Evolutionary conservation across 768 basidiomycete genomes (phyloP).

Genomic region (Macrolepiota dolichaula): DNA sequence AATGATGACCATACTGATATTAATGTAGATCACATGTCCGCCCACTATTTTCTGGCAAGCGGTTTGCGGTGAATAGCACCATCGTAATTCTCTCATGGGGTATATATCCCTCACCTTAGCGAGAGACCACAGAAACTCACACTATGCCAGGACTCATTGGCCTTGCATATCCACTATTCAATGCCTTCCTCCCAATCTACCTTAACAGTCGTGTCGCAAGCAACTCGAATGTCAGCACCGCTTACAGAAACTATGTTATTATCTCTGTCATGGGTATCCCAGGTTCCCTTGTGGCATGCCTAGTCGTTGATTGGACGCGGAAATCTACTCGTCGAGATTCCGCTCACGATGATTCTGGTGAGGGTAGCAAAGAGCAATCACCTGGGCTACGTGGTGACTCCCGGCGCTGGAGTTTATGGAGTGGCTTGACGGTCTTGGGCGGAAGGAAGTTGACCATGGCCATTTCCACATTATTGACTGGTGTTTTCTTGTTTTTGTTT

Average conservation of each 20-base stretch:
- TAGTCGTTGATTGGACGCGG: slow-evolving; percentile 42
- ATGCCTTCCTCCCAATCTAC: slow-evolving; percentile 47
- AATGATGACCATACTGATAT: neutral
- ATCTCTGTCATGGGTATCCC: slow-evolving; percentile 45
- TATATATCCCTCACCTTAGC: slow-evolving; percentile 18
- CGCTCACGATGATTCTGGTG: neutral
- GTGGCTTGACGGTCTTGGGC: slow-evolving; percentile 29
- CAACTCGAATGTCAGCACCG: slow-evolving; percentile 20
- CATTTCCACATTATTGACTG: slow-evolving; percentile 39
- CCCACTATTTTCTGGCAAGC: slow-evolving; percentile 44
- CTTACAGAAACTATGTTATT: slow-evolving; percentile 49
- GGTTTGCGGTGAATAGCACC: slow-evolving; percentile 41
- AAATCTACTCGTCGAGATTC: slow-evolving; percentile 16
- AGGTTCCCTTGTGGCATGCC: slow-evolving; percentile 43
- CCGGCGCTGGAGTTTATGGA: neutral
- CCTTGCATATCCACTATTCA: slow-evolving; percentile 53
- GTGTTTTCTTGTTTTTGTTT: slow-evolving; percentile 48
- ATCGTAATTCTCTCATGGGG: slow-evolving; percentile 52
- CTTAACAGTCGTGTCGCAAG: slow-evolving; percentile 31
- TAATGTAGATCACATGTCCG: slow-evolving; percentile 41
- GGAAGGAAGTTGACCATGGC: slow-evolving; percentile 48
- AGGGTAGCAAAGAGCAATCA: neutral
- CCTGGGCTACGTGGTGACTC: neutral
- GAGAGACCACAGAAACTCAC: neutral
- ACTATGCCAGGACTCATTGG: slow-evolving; percentile 36